Conservation (phyloP, 1,284 basidiomycete species). For the Fistulinella cinereoalba region DNA sequence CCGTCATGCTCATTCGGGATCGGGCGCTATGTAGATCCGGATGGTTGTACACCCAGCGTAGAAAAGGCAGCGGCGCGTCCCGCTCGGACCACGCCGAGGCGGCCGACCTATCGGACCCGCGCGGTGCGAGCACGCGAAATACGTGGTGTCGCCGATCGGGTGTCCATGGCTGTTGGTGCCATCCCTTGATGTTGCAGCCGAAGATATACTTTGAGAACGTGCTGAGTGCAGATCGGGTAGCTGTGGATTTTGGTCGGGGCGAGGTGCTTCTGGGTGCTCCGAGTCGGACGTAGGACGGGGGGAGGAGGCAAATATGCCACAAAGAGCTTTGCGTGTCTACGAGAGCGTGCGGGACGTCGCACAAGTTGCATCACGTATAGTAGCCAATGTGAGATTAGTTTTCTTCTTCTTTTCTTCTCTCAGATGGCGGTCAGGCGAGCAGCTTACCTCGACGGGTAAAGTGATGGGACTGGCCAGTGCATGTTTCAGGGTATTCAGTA, state of each 20-base stretch:
- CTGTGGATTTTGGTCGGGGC: conserved; percentile 52
- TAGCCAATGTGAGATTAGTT: conserved; percentile 44
- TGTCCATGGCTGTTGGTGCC: no score
- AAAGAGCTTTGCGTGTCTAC: conserved; percentile 48
- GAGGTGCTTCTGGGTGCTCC: conserved; percentile 3
- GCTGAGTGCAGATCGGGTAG: conserved; percentile 61
- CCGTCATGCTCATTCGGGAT: conserved; percentile 66
- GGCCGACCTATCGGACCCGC: conserved; percentile 12
- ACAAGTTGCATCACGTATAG: conserved; percentile 71
- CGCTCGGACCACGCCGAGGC: conserved; percentile 36
- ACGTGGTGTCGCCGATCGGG: no score
- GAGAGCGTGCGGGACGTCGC: conserved; percentile 63
- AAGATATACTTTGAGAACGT: conserved; percentile 53
- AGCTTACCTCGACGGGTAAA: conserved; percentile 45
- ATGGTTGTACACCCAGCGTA: conserved; percentile 51
- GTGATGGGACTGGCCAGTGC: conserved; percentile 32
- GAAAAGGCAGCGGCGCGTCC: conserved; percentile 60
- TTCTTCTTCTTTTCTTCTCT: not conserved
- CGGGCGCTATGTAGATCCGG: conserved; percentile 40
- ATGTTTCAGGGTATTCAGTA: no score
- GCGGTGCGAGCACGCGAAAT: conserved; percentile 53
- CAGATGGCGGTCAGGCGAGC: not conserved
- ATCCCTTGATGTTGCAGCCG: no score
- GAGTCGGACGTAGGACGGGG: conserved; percentile 40
- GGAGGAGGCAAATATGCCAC: conserved; percentile 50